Evolutionary conservation across 2,329 filamentous ascomycete species (phyloP), one percentile per base, ranked within the genome.

Genomic region (Elsinoe arachidis): DNA sequence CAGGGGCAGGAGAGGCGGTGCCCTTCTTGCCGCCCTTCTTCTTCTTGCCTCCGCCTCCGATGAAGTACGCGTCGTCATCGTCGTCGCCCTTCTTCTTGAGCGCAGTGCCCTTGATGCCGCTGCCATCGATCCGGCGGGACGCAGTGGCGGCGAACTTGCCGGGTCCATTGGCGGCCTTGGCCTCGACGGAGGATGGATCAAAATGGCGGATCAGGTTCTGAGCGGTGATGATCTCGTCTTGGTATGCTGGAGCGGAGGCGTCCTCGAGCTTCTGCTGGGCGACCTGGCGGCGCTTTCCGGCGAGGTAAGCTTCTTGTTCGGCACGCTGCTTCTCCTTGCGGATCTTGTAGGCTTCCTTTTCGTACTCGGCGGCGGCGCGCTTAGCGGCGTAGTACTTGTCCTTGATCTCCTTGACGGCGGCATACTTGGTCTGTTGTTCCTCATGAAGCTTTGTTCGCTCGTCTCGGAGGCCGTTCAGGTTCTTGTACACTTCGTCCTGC

Each of bases 141-240:
- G 88, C 83, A 65, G 87, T 80, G 56, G 92, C 90, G 56, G 85
- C 83, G 69, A 95, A 87, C 68, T 87, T 85, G 70, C 85, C 85
- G 63, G 84, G 79, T 46, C 72, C 71, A 15, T 70, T 63, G 1
- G 68, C 81, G 76, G 87, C 88, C 74, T 87, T 88, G 69, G 80
- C 78, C 33, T 78, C 73, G 26, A 75, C 72, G 37, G 77, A 74
- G 59, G 83, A 81, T 1, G 92, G 92, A 72, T 97, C 91, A 64
- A 97, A 92, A 80, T 92, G 92, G 64, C 86, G 85, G 65, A 97
- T 88, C 46, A 99, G 80, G 70, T 85, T 87, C 76, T 93, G 88
- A 61, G 90, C 88, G 55, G 87, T 87, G 66, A 90, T 82, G 68
- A 99, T 96, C 77, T 99, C 90, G 66, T 96, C 90, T 47, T 89